A percentile compares a stretch with the other conserved stretches of the same genome.
Evolutionary conservation across 2,329 filamentous ascomycete species (phyloP).

Genomic region (Elsinoe batatas): DNA sequence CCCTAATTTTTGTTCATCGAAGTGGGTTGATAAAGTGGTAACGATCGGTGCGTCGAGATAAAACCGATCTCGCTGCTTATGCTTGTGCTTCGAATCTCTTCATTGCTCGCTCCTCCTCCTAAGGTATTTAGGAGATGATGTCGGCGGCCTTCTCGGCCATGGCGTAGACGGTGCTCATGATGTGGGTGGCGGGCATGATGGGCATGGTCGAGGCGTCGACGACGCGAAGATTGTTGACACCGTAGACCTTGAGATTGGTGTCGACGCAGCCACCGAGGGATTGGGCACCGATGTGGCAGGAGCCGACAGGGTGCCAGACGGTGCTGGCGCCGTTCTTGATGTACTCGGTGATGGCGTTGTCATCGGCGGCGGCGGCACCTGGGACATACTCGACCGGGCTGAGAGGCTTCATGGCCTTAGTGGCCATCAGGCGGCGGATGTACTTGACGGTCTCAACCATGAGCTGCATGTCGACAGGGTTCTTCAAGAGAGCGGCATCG

Average conservation of each 20-base stretch:
- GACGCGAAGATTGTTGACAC: slow-evolving; percentile 20
- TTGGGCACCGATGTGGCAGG: slow-evolving; percentile 28
- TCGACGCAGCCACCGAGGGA: slow-evolving; percentile 22
- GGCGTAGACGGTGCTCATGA: slow-evolving; percentile 53
- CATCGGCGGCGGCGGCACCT: neutral
- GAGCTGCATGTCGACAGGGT: slow-evolving; percentile 31
- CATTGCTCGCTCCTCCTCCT: neutral
- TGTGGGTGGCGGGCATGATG: slow-evolving; percentile 40
- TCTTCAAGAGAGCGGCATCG: slow-evolving; percentile 35
- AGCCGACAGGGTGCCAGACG: slow-evolving; percentile 21
- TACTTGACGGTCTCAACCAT: slow-evolving; percentile 23
- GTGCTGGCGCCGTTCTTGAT: slow-evolving; percentile 14
- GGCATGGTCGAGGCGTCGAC: slow-evolving; percentile 24
- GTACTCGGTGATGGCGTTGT: slow-evolving; percentile 22
- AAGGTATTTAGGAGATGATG: slow-evolving; percentile 31
- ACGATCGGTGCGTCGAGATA: neutral
- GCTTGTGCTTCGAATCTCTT: neutral
- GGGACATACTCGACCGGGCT: slow-evolving; percentile 19
- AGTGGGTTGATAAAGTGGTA: neutral
- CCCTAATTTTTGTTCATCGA: no score
- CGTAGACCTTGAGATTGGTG: slow-evolving; percentile 20
- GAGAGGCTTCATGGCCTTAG: slow-evolving; percentile 19
- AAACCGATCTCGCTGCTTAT: neutral
- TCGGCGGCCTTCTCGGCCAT: slow-evolving; percentile 47
- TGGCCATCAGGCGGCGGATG: slow-evolving; percentile 22